These are phyloP conservation scores for Spathaspora girioi DNA, from an alignment of 805 yeast species.

Conservation along the genomic window DNA sequence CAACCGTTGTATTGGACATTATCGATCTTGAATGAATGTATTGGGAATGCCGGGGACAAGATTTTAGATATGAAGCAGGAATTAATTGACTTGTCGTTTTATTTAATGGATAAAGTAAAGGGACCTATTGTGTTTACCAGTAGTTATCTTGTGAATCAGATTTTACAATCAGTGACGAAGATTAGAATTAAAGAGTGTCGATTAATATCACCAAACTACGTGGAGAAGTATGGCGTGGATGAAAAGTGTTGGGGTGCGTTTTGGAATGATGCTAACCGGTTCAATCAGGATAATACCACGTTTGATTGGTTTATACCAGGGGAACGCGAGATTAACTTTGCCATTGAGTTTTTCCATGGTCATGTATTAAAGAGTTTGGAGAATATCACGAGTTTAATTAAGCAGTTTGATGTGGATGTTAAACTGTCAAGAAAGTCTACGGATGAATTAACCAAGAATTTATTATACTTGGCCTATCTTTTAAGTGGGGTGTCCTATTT, in stretches of 20 bases:
- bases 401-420: constrained; percentile 17
- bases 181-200: constrained; percentile 56
- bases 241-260: constrained; percentile 73
- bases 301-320: constrained; percentile 79
- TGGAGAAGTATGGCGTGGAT: constrained; percentile 31
- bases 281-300: constrained; percentile 43
- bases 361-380: constrained; percentile 44
- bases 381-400: constrained; percentile 36
- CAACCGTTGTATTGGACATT: constrained; percentile 69
- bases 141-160: constrained; percentile 63
- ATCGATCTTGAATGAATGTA: constrained; percentile 62
- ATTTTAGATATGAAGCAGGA: constrained; percentile 44
- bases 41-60: constrained; percentile 61
- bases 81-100: constrained; percentile 43
- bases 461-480: constrained; percentile 55
- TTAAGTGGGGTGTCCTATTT: constrained; percentile 69
- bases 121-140: constrained; percentile 65
- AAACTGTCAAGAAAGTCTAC: constrained; percentile 27
- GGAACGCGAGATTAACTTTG: constrained; percentile 51
- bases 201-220: constrained; percentile 46
- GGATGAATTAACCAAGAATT: constrained; percentile 53
- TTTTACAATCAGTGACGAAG: constrained; percentile 59
- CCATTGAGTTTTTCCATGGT: constrained; percentile 53
- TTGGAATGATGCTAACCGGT: constrained; percentile 53
- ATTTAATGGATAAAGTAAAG: constrained; percentile 45